Evolutionary conservation across 2,329 filamentous ascomycete genomes (phyloP).

Genomic region (Aspergillus ustus): DNA sequence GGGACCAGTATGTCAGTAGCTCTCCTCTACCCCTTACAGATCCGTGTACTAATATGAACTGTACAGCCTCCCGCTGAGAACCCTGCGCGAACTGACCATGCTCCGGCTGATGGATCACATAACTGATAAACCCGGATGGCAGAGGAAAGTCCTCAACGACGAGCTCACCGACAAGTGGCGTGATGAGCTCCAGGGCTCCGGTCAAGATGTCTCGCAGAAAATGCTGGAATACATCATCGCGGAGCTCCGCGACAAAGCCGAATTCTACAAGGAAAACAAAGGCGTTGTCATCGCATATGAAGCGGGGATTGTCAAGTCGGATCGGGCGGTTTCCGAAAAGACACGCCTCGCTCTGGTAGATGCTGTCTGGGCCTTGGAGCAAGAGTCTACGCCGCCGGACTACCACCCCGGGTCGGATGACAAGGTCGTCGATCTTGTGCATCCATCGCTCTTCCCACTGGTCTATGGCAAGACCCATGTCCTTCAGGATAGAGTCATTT

Average conservation of each 20-base stretch:
- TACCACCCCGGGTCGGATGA: conserved; percentile 65
- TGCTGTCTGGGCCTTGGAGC: conserved; percentile 56
- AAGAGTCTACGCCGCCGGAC: conserved; percentile 54
- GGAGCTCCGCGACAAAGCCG: background rate
- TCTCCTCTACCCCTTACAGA: too few relatives aligned
- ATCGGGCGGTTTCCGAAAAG: conserved; percentile 49
- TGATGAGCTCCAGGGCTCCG: background rate
- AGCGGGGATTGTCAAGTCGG: conserved; percentile 58
- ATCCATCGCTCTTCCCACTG: conserved; percentile 59
- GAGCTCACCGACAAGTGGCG: conserved; percentile 8
- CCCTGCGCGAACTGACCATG: conserved; percentile 3
- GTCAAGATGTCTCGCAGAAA: background rate
- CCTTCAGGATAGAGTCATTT: conserved; percentile 26
- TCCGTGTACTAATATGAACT: too few relatives aligned
- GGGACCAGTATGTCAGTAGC: background rate
- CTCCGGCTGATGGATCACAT: background rate
- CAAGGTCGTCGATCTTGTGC: conserved; percentile 67
- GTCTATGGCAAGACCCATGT: conserved; percentile 35
- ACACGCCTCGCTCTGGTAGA: conserved; percentile 50
- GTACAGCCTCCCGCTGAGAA: background rate
- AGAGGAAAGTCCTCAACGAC: background rate
- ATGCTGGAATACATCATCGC: background rate
- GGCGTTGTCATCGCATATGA: conserved; percentile 41
- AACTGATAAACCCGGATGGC: conserved; percentile 2
- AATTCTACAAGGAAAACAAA: background rate